These are phyloP conservation scores for Chaetomiaceae sp. DNA, from an alignment of 2,329 filamentous ascomycete species.

Conservation along the genomic window DNA sequence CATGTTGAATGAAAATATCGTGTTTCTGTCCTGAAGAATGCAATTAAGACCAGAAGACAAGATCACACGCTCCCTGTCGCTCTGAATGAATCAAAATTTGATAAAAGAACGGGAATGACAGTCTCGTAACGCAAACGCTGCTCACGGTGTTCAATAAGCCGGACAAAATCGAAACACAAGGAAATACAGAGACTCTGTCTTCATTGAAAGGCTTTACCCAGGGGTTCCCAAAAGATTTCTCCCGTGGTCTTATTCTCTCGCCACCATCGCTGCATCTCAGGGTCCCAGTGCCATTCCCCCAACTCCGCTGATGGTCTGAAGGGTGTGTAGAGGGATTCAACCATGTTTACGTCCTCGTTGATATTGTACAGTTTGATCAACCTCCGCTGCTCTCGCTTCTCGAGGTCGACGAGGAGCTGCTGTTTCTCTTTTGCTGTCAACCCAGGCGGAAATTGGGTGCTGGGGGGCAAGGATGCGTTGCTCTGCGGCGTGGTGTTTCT, in stretches of 20 bases:
- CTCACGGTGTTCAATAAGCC: not conserved
- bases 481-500: not conserved
- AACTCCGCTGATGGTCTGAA: not conserved
- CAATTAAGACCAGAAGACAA: too few relatives aligned
- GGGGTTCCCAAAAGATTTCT: not conserved
- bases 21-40: too few relatives aligned
- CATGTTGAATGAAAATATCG: too few relatives aligned
- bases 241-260: slow-evolving; percentile 1
- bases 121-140: too few relatives aligned
- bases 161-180: not conserved
- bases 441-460: too few relatives aligned
- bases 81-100: too few relatives aligned
- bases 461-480: too few relatives aligned
- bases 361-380: not conserved
- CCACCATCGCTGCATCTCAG: not conserved
- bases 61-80: too few relatives aligned
- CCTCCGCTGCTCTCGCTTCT: not conserved
- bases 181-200: not conserved
- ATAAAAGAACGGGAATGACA: too few relatives aligned
- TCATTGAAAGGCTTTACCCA: not conserved
- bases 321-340: not conserved
- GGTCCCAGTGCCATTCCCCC: not conserved
- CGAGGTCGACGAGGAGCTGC: not conserved
- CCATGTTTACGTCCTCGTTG: not conserved
- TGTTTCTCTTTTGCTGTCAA: not conserved